Percentiles rank a stretch among this genome's conserved stretches.
Conservation (phyloP, 805 yeast species). For the Metschnikowia matae region DNA sequence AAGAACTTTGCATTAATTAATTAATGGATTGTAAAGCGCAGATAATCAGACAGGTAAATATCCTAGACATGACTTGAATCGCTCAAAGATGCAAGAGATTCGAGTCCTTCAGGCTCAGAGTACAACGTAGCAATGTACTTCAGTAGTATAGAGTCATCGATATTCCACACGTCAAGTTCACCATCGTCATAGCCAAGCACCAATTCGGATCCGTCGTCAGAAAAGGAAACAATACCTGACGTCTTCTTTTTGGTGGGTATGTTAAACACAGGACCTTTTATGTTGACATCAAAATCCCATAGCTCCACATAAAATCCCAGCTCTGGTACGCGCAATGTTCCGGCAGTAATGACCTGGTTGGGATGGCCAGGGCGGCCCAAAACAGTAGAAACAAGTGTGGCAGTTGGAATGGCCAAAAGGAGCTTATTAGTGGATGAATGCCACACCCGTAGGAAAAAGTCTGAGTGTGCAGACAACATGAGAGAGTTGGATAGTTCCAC, state of each 20-base stretch:
- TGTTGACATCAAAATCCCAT: slow-evolving; percentile 15
- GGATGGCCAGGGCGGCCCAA: slow-evolving; percentile 11
- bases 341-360: slow-evolving; percentile 12
- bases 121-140: neutral
- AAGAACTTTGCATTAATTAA: neutral
- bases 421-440: slow-evolving; percentile 5
- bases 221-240: slow-evolving; percentile 10
- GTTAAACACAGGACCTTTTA: slow-evolving; percentile 10
- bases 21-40: too few relatives aligned
- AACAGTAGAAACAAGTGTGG: slow-evolving; percentile 10
- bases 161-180: slow-evolving; percentile 9
- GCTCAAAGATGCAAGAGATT: neutral
- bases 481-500: slow-evolving; percentile 10
- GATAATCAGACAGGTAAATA: too few relatives aligned
- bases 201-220: slow-evolving; percentile 11
- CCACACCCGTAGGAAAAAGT: slow-evolving; percentile 17
- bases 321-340: slow-evolving; percentile 12
- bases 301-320: slow-evolving; percentile 13
- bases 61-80: neutral
- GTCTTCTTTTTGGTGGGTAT: slow-evolving; percentile 8
- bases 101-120: neutral
- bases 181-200: slow-evolving; percentile 14
- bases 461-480: slow-evolving; percentile 14
- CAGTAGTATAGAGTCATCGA: slow-evolving; percentile 13
- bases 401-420: slow-evolving; percentile 11